Evolutionary conservation across 148 eudicot genomes (phyloP), one percentile per base, ranked within the genome.

Genomic region (Cornus kousa): DNA sequence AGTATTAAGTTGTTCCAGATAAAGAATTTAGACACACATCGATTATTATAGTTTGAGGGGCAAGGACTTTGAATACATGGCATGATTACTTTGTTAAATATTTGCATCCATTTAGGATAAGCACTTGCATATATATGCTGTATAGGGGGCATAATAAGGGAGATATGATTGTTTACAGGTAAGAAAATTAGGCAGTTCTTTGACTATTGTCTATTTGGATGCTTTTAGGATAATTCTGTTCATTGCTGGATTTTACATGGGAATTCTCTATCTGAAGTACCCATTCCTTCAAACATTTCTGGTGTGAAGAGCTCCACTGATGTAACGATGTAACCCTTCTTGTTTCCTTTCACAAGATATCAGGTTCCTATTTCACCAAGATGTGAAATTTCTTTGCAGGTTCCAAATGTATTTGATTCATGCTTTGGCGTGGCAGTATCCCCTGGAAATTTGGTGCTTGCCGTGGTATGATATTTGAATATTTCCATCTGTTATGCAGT

Each of bases 401-500:
- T 92, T 74, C 94, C 97, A 72, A 78, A 85, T 80, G 90, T 77
- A 20, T 93, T 85, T 48, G 93, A 92, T 83, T 87, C 91, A 67
- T 92, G 94, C 90, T 92, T 87, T 81, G 98, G 98, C 70, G 72
- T 96, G 74, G 92, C 98, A 81, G 82, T 87, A 59, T 96, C 99
- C 71, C 98, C 99, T 62, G 98, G 91, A 86, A 92, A 90, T 87
- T 86, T 96, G 80, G 90, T 84, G 67, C 31, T 96, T 81, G 97
- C 94, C 73, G 92, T 96, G 99, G 99, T 95, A 91, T 75, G 85
- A 60, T 73, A 50, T 28, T 28, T 28, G 28, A 28, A 28, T 28
- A 28, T 50, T 20, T 78, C 10, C 46, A 22, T 74, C 76, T 71
- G 60, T 50, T 62, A 62, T 20, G 35, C 20, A 76, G 71, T 35